Evolutionary conservation across 169 alveolate species (phyloP).

Genomic region (Plasmodium vinckei): DNA sequence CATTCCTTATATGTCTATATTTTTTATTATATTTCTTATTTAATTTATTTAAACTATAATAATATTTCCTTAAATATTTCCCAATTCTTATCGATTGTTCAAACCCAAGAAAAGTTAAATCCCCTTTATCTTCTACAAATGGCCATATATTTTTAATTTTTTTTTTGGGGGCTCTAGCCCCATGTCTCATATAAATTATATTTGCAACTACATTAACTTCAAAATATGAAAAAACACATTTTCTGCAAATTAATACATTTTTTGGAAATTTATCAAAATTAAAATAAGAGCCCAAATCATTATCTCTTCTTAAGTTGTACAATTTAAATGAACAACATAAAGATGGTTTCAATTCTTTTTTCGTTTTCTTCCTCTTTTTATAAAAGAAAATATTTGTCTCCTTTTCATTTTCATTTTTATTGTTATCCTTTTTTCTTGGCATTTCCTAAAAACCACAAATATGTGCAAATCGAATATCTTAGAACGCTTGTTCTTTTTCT

Average conservation of each 20-base stretch:
- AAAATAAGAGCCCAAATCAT: constrained; percentile 21
- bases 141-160: constrained; percentile 65
- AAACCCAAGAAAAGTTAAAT: constrained; percentile 54
- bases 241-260: constrained; percentile 39
- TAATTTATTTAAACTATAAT: constrained; percentile 34
- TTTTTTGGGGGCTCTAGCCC: constrained; percentile 68
- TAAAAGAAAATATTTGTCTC: constrained; percentile 7
- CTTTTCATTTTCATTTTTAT: constrained; percentile 3
- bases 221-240: constrained; percentile 44
- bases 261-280: constrained; percentile 21
- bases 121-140: constrained; percentile 55
- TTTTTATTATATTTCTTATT: constrained; percentile 15
- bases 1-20: background rate
- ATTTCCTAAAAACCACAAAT: constrained; percentile 10
- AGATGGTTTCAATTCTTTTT: background rate
- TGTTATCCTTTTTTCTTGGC: constrained; percentile 5
- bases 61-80: constrained; percentile 42
- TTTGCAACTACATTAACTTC: constrained; percentile 31
- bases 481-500: background rate
- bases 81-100: constrained; percentile 63
- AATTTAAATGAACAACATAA: constrained; percentile 6
- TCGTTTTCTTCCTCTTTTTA: background rate
- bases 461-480: background rate
- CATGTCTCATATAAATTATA: constrained; percentile 70
- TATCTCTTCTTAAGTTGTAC: constrained; percentile 20